Conservation (phyloP, 2,329 filamentous ascomycete species). For the Phaeoacremonium minimum region DNA sequence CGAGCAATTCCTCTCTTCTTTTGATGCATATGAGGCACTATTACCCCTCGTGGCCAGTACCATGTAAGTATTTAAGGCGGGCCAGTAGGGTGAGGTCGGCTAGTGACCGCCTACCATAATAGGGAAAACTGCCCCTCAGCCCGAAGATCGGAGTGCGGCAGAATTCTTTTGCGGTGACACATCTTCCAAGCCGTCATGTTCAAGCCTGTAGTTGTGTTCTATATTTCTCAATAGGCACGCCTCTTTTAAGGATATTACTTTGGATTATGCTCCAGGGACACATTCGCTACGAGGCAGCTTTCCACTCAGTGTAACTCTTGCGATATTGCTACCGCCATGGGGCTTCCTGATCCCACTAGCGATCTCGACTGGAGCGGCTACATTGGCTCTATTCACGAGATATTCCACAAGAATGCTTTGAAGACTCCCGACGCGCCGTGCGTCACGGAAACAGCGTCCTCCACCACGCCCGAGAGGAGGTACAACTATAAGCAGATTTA, state of each 20-base stretch:
- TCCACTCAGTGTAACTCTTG: background rate
- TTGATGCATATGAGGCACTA: too few species aligned
- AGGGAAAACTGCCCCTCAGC: background rate
- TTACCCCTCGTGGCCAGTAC: too few species aligned
- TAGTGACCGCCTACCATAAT: constrained; percentile 1
- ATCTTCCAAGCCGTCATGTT: too few species aligned
- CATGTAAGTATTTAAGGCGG: too few species aligned
- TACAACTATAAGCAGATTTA: constrained; percentile 88
- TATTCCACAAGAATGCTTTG: constrained; percentile 63
- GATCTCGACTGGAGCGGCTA: constrained; percentile 67
- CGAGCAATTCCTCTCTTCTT: too few species aligned
- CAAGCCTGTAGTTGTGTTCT: background rate
- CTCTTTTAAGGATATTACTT: too few species aligned
- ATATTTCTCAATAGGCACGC: background rate
- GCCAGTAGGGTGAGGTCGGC: background rate
- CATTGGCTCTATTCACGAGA: constrained; percentile 64
- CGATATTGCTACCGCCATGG: constrained; percentile 1
- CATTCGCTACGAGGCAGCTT: constrained; percentile 1
- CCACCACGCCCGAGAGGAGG: constrained; percentile 49
- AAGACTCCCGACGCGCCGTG: constrained; percentile 58
- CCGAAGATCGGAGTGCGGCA: constrained; percentile 1
- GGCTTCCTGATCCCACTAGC: constrained; percentile 58
- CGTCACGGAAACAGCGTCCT: constrained; percentile 43
- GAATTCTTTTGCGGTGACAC: constrained; percentile 1
- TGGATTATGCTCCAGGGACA: background rate